Conservation (phyloP, 2,329 filamentous ascomycete genomes). For the Thelonectria rubi region DNA sequence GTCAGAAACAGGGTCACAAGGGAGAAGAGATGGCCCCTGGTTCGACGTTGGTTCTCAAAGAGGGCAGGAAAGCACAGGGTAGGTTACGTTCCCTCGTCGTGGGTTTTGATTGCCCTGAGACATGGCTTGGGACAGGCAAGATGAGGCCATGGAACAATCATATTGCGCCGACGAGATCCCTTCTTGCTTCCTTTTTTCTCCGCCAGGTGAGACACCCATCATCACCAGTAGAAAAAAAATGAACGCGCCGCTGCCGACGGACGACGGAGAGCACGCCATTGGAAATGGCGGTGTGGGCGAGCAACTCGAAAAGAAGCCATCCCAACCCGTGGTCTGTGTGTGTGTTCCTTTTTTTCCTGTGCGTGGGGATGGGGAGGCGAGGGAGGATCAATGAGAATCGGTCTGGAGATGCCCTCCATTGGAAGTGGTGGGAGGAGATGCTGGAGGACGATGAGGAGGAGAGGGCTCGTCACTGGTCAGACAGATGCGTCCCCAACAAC, state of each 20-base stretch:
- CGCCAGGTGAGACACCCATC: conserved; percentile 37
- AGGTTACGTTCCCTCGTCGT: background rate
- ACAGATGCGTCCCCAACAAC: conserved; percentile 2
- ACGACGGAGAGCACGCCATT: conserved; percentile 26
- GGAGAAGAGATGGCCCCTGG: conserved; percentile 6
- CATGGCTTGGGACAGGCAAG: background rate
- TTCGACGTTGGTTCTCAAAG: background rate
- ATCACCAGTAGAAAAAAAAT: background rate
- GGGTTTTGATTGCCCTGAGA: conserved; percentile 7
- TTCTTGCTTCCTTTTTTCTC: conserved; percentile 23
- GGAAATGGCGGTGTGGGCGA: conserved; percentile 39
- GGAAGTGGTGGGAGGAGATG: conserved; percentile 9
- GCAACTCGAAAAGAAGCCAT: conserved; percentile 24
- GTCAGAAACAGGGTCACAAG: no score
- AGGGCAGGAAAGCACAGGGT: background rate
- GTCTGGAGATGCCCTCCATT: conserved; percentile 9
- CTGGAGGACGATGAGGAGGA: conserved; percentile 3
- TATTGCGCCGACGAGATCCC: background rate
- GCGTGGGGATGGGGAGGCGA: conserved; percentile 20
- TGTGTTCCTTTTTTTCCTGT: conserved; percentile 22
- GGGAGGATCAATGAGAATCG: conserved; percentile 16
- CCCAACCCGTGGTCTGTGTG: conserved; percentile 35
- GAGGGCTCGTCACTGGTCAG: conserved; percentile 2
- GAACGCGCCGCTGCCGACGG: conserved; percentile 34
- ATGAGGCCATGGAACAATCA: background rate